Evolutionary conservation across 257 asterid species (phyloP).

Genomic region (Salvia rosmarinus): DNA sequence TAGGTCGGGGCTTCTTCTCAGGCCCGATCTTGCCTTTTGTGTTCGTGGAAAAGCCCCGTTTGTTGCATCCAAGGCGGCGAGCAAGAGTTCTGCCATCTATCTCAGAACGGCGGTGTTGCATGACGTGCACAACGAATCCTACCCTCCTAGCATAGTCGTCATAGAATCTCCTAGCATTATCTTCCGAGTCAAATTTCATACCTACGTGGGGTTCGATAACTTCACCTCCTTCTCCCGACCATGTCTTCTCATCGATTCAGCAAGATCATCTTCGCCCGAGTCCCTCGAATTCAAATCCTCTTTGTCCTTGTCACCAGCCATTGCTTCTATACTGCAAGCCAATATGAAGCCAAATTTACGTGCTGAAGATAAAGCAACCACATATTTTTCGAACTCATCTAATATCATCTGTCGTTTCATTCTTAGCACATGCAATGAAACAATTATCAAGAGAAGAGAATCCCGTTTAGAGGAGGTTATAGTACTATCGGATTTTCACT

Average conservation of each 20-base stretch:
- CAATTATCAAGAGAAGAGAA: not conserved
- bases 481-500: not conserved
- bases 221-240: slow-evolving; percentile 36
- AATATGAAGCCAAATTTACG: slow-evolving; percentile 29
- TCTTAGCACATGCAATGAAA: not conserved
- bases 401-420: not conserved
- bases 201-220: slow-evolving; percentile 56
- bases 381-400: not conserved
- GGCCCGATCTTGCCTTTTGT: slow-evolving; percentile 44
- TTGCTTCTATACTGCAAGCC: slow-evolving; percentile 42
- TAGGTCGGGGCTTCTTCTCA: slow-evolving; percentile 48
- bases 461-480: not conserved
- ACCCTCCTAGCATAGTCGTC: slow-evolving; percentile 51
- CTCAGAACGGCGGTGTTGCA: slow-evolving; percentile 69
- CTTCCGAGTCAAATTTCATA: slow-evolving; percentile 68
- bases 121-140: slow-evolving; percentile 62
- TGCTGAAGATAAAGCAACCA: slow-evolving; percentile 22
- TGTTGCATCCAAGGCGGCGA: slow-evolving; percentile 68
- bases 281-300: slow-evolving; percentile 43
- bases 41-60: slow-evolving; percentile 56
- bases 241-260: slow-evolving; percentile 34
- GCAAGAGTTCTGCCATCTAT: slow-evolving; percentile 64
- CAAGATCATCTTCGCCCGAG: slow-evolving; percentile 41
- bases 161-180: slow-evolving; percentile 58
- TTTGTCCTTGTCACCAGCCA: slow-evolving; percentile 40